Percentiles rank a stretch among this genome's conserved stretches.
phyloP scores from a whole-genome alignment of 805 yeast genomes.

The Schizosaccharomyces japonicus region DNA sequence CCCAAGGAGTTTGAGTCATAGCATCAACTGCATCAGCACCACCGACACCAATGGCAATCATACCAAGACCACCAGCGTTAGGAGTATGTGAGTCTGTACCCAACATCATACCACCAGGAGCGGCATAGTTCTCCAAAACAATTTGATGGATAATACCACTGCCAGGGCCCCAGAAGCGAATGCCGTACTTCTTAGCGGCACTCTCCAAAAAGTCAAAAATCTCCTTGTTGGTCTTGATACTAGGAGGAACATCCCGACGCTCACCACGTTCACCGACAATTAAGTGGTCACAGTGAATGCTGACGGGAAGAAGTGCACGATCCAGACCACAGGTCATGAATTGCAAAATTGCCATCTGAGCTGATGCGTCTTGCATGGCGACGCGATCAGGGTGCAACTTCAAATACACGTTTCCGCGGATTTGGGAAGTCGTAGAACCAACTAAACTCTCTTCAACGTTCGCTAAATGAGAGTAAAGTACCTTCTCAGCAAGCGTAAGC shows the following conservation, averaged over 20 bases:
- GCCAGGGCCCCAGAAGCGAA: constrained; percentile 98
- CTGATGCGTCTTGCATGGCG: constrained; percentile 97
- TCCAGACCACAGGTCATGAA: constrained; percentile 90
- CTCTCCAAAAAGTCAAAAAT: constrained; percentile 76
- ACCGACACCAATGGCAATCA: constrained; percentile 95
- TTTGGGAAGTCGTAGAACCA: constrained; percentile 8
- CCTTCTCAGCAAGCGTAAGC: constrained; percentile 83
- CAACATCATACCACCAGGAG: constrained; percentile 88
- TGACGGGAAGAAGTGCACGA: constrained; percentile 77
- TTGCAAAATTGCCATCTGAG: constrained; percentile 93
- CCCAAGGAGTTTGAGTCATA: constrained; percentile 87
- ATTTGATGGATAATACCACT: constrained; percentile 96
- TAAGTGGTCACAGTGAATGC: constrained; percentile 94
- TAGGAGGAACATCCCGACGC: constrained; percentile 57
- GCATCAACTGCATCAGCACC: constrained; percentile 99
- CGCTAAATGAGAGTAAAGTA: constrained; percentile 82
- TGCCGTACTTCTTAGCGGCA: constrained; percentile 84
- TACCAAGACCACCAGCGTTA: constrained; percentile 95
- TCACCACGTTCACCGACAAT: constrained; percentile 92
- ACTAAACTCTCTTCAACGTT: constrained; percentile 45
- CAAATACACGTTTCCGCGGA: constrained; percentile 70
- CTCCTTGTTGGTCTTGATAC: constrained; percentile 75
- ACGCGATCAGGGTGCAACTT: constrained; percentile 93
- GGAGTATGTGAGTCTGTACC: constrained; percentile 98
- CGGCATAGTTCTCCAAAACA: constrained; percentile 83